These are phyloP conservation scores for Ambrosiella beaveri DNA, from an alignment of 2,329 filamentous ascomycete species.

Conservation along the genomic window DNA sequence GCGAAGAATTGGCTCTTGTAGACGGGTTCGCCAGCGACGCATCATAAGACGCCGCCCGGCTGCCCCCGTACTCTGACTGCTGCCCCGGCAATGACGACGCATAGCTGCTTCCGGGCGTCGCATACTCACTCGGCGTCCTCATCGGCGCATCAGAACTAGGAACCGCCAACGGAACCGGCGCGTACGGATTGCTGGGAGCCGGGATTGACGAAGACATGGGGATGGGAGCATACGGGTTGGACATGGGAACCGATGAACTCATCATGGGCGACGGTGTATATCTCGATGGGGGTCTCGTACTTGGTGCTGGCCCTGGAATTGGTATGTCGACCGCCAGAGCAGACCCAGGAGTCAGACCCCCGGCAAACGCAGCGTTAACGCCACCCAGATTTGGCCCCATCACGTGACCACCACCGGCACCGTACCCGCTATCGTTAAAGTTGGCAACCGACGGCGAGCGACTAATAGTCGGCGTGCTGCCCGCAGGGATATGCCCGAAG, in stretches of 20 bases:
- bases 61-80: conserved; percentile 6
- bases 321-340: conserved; percentile 17
- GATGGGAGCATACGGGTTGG: conserved; percentile 17
- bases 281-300: conserved; percentile 24
- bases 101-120: conserved; percentile 3
- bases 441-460: conserved; percentile 52
- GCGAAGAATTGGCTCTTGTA: neutral
- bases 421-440: conserved; percentile 39
- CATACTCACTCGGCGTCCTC: conserved; percentile 5
- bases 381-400: conserved; percentile 16
- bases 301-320: neutral
- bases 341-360: conserved; percentile 15
- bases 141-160: neutral
- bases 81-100: conserved; percentile 8
- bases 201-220: conserved; percentile 9
- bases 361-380: conserved; percentile 18
- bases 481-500: conserved; percentile 66
- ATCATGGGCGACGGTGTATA: conserved; percentile 27
- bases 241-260: conserved; percentile 16
- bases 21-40: neutral
- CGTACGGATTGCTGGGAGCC: conserved; percentile 1
- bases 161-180: neutral
- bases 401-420: neutral
- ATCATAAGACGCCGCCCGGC: conserved; percentile 5
- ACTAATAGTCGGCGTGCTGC: conserved; percentile 52